Base-by-base conservation (phyloP, 352 stramenopile species). In the Phytophthora kernoviae region DNA sequence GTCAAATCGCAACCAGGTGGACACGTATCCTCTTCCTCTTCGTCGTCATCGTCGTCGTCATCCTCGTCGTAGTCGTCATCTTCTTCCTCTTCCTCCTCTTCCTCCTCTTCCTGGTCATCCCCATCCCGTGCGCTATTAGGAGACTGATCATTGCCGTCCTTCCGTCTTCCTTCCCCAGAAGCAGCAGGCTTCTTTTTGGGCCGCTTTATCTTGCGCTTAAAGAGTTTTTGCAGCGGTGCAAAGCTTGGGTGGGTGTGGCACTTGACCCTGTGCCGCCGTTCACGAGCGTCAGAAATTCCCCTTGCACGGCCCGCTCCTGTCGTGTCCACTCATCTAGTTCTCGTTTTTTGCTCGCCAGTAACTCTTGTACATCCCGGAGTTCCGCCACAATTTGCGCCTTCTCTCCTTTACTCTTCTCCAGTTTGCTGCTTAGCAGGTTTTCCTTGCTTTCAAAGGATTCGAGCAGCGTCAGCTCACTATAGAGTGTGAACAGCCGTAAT, bases 401-500 rank as follows among this genome's bases (percentile, higher is more conserved):
- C 48, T 98, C 87, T 17, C 65, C 64, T 50, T 84, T 83, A 60
- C 73, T 92, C 58, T 90, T 91, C 21, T 96, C 78, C 30, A 97
- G 73, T 51, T 97, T 97, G 7, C 70, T 84, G 39, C 74, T 88
- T 52, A 98, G 59, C 24, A 95, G 56, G 43, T 84, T 93, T 55
- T 98, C 93, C 54, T 94, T 94, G 54, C 70, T 88, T 57, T 97
- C 93, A 52, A 98, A 97, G 26, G 94, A 87, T 59, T 97, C 85
- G 3, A 98, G 79, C 24, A 98, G 66, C 32, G 78, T 68, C 20
- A 98, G 67, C 53, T 98, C 94, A 47, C 88, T 84, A 14, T 79
- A 63, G 9, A 98, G 64, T 12, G 93, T 95, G 48, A 97, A 79
- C 46, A 98, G 44, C 32, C 86, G 88, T 17, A 98, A 73, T 65